phyloP scores from a whole-genome alignment of 1,284 basidiomycete genomes.

The Puccinia triticina region DNA sequence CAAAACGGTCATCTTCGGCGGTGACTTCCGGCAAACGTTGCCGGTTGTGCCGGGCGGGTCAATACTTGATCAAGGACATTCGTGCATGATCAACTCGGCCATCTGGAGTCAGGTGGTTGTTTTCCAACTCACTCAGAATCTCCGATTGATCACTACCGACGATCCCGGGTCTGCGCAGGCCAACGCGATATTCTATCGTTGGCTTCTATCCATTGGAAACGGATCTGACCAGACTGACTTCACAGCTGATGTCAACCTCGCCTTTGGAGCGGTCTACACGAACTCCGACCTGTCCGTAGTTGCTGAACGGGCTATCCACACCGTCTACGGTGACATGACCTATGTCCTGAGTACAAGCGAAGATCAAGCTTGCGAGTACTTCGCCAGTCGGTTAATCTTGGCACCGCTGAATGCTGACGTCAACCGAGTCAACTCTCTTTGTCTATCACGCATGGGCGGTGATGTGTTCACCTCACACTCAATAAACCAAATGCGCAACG shows the following conservation, averaged over 20 bases:
- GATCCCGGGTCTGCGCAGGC: background rate
- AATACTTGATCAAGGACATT: background rate
- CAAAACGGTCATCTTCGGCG: background rate
- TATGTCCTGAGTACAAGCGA: background rate
- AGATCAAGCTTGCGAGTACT: background rate
- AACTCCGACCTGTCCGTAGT: background rate
- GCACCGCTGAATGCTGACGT: slow-evolving; percentile 6
- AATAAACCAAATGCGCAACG: background rate
- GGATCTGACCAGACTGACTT: background rate
- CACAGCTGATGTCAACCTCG: background rate
- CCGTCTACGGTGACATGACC: background rate
- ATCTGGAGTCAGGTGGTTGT: background rate
- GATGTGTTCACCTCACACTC: background rate
- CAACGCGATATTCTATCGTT: background rate
- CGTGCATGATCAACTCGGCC: background rate
- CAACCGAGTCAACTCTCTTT: background rate
- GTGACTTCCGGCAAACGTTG: too few relatives aligned
- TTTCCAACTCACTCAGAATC: background rate
- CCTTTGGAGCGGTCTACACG: background rate
- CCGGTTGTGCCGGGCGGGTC: background rate
- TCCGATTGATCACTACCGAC: background rate
- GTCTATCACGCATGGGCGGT: background rate
- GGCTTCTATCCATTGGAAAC: background rate
- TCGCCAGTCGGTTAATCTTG: background rate
- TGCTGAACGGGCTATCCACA: too few relatives aligned